Percentiles rank a stretch among this genome's conserved stretches.
Conservation (phyloP, 495 filamentous ascomycete genomes). For the Aspergillus hancockii region DNA sequence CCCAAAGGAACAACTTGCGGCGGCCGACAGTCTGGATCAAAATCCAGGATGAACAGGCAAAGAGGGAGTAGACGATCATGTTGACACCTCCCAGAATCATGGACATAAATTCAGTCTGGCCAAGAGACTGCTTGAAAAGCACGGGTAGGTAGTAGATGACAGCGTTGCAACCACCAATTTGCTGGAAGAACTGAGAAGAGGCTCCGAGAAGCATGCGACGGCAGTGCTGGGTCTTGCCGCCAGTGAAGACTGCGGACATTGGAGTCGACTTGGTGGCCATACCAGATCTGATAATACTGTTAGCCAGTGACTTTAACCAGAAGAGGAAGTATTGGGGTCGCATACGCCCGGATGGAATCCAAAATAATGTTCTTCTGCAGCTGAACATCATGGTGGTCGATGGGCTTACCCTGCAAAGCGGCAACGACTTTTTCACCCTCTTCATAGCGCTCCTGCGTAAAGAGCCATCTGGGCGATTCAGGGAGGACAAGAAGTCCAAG, state of each 20-base stretch:
- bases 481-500: constrained; percentile 67
- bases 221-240: constrained; percentile 46
- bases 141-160: constrained; percentile 88
- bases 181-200: constrained; percentile 78
- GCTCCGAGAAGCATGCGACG: constrained; percentile 52
- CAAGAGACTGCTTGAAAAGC: constrained; percentile 69
- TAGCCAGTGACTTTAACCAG: neutral
- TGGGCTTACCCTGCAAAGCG: constrained; percentile 60
- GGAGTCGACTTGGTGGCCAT: constrained; percentile 32
- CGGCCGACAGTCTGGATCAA: constrained; percentile 77
- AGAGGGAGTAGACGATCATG: constrained; percentile 82
- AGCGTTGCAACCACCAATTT: constrained; percentile 74
- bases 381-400: constrained; percentile 56
- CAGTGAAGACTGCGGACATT: constrained; percentile 43
- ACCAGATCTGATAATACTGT: constrained; percentile 28
- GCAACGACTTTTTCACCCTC: constrained; percentile 71
- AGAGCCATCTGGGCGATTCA: constrained; percentile 76
- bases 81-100: constrained; percentile 78
- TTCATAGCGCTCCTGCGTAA: constrained; percentile 63
- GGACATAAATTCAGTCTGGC: constrained; percentile 59
- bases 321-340: constrained; percentile 14
- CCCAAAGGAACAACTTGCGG: constrained; percentile 71
- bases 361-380: constrained; percentile 67
- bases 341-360: constrained; percentile 72
- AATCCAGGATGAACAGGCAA: constrained; percentile 80